These are phyloP conservation scores for Lentinula lateritia DNA, from an alignment of 768 basidiomycete species.

Conservation along the genomic window DNA sequence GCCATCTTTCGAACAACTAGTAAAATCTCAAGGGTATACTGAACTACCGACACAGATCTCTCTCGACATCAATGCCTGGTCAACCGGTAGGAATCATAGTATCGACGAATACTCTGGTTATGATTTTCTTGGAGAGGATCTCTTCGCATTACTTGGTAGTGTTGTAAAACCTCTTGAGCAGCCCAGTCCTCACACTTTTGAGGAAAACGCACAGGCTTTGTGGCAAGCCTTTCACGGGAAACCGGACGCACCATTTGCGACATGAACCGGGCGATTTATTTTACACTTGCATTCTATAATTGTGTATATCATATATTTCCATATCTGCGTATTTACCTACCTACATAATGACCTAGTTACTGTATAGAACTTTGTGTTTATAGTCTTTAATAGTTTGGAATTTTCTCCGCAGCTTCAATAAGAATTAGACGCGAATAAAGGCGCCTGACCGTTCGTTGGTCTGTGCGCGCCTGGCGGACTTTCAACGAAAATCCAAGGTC, in stretches of 20 bases:
- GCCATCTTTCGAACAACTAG: neutral
- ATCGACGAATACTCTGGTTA: slow-evolving; percentile 9
- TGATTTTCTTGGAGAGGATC: slow-evolving; percentile 9
- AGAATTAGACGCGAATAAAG: too few species aligned
- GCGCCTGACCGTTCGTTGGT: slow-evolving; percentile 20
- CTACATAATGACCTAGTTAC: neutral
- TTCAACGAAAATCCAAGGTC: slow-evolving; percentile 31
- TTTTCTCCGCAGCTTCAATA: too few species aligned
- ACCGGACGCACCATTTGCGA: neutral
- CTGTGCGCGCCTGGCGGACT: slow-evolving; percentile 44
- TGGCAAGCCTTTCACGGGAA: slow-evolving; percentile 5
- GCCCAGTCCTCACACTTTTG: slow-evolving; percentile 3
- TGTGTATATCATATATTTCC: neutral
- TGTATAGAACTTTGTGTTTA: neutral
- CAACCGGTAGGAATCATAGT: neutral
- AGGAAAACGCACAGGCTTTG: slow-evolving; percentile 3
- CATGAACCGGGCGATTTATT: neutral
- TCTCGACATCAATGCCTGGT: slow-evolving; percentile 3
- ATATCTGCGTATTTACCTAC: neutral
- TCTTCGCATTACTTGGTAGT: slow-evolving; percentile 7
- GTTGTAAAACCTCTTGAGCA: neutral
- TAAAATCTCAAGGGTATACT: neutral
- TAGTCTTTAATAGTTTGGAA: neutral
- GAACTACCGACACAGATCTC: slow-evolving; percentile 2
- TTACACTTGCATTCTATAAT: neutral